Evolutionary conservation across 768 basidiomycete species (phyloP).

Genomic region (Calocybe indica): DNA sequence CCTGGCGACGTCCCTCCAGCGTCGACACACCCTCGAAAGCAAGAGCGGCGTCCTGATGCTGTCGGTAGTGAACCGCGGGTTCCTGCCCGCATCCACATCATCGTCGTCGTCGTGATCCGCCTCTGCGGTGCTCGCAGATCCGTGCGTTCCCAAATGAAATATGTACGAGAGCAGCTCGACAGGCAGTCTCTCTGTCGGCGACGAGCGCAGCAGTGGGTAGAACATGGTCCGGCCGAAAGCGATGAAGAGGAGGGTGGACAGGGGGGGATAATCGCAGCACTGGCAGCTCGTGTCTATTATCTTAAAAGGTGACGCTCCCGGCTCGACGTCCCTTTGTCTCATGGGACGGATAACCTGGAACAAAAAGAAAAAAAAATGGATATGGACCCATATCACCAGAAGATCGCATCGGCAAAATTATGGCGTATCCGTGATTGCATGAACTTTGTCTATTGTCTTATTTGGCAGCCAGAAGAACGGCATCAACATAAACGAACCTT

Average conservation of each 20-base stretch:
- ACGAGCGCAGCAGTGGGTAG: background rate
- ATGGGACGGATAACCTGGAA: constrained; percentile 24
- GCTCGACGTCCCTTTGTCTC: constrained; percentile 23
- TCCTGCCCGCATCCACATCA: constrained; percentile 1
- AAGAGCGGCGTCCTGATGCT: constrained; percentile 38
- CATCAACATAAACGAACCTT: background rate
- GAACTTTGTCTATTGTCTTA: constrained; percentile 17
- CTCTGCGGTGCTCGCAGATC: constrained; percentile 1
- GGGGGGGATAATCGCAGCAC: constrained; percentile 5
- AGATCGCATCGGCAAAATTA: constrained; percentile 11
- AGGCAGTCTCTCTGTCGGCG: constrained; percentile 39
- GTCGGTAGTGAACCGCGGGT: constrained; percentile 26
- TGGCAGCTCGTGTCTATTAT: background rate
- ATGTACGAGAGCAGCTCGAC: constrained; percentile 54
- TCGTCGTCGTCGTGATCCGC: constrained; percentile 14
- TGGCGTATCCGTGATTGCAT: too few species aligned
- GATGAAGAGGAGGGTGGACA: constrained; percentile 3
- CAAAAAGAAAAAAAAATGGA: constrained; percentile 24
- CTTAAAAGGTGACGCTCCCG: constrained; percentile 19
- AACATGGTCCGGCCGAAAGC: constrained; percentile 7
- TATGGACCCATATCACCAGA: constrained; percentile 12
- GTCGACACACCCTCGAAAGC: constrained; percentile 41
- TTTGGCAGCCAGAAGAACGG: constrained; percentile 2
- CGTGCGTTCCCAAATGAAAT: constrained; percentile 42
- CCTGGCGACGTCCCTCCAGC: constrained; percentile 48